phyloP scores from a whole-genome alignment of 192 early-diverging fungal species.

The Backusella luteola region DNA sequence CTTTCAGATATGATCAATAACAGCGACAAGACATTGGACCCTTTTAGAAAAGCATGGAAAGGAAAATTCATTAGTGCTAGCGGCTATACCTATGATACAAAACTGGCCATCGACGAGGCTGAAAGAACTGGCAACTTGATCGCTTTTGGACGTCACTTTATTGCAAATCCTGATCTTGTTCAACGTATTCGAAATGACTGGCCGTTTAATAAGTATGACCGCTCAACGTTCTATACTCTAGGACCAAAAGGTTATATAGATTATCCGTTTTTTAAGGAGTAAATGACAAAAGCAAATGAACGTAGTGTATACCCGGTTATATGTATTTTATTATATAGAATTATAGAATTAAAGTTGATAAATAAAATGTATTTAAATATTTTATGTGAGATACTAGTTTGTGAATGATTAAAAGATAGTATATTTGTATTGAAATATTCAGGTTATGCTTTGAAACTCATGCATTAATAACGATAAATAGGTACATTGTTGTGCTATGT shows the following conservation, averaged over 20 bases:
- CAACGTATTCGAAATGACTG: conserved; percentile 12
- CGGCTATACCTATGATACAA: neutral
- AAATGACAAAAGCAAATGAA: neutral
- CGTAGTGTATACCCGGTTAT: neutral
- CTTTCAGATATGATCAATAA: conserved; percentile 45
- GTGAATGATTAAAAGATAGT: no score
- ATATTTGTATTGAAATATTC: no score
- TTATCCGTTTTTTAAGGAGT: conserved; percentile 15
- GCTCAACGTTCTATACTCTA: conserved; percentile 14
- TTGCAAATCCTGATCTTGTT: conserved; percentile 36
- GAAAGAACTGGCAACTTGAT: conserved; percentile 27
- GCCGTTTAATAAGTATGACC: conserved; percentile 21
- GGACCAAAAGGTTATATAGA: conserved; percentile 23
- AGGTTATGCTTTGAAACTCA: no score
- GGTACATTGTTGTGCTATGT: neutral
- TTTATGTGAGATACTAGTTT: no score
- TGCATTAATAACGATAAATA: no score
- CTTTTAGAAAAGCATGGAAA: conserved; percentile 19
- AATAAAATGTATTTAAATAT: neutral
- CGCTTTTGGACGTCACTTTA: conserved; percentile 28
- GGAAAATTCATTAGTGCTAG: conserved; percentile 24
- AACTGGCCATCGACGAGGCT: neutral
- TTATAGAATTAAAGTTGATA: neutral
- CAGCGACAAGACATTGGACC: neutral
- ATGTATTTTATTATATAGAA: neutral